Conservation (phyloP, 2,329 filamentous ascomycete genomes). For the Paecilomyces fulvus region DNA sequence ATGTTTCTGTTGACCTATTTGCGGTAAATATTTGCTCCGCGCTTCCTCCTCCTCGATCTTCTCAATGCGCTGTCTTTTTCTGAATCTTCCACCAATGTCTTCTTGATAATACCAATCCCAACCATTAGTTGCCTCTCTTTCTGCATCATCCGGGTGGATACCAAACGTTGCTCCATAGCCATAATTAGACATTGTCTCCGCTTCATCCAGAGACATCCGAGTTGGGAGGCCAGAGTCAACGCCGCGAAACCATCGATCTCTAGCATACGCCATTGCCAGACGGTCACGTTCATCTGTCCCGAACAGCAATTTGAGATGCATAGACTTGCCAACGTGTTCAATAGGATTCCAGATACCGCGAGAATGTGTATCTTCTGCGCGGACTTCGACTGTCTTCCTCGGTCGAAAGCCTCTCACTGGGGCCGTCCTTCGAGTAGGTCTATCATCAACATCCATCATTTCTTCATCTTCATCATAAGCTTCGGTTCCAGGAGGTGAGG, state of each 20-base stretch:
- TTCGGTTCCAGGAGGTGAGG: background rate
- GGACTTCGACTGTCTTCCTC: slow-evolving; percentile 10
- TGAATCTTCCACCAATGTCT: slow-evolving; percentile 34
- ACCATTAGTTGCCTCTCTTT: slow-evolving; percentile 37
- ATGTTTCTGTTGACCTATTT: slow-evolving; percentile 21
- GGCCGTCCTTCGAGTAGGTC: background rate
- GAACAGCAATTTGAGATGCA: slow-evolving; percentile 43
- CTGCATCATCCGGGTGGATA: slow-evolving; percentile 30
- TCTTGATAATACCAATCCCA: slow-evolving; percentile 48
- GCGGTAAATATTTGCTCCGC: slow-evolving; percentile 33
- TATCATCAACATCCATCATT: background rate
- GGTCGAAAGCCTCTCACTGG: background rate
- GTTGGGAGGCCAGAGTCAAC: slow-evolving; percentile 45
- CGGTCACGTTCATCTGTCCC: slow-evolving; percentile 44
- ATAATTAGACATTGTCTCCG: slow-evolving; percentile 21
- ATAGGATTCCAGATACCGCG: slow-evolving; percentile 29
- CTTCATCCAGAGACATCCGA: slow-evolving; percentile 27
- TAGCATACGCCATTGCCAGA: slow-evolving; percentile 38
- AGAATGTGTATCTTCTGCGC: slow-evolving; percentile 22
- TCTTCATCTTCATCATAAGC: slow-evolving; percentile 5
- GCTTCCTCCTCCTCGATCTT: slow-evolving; percentile 30
- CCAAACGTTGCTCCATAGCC: slow-evolving; percentile 37
- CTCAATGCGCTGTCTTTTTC: slow-evolving; percentile 30
- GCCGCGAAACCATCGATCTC: slow-evolving; percentile 41
- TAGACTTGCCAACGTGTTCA: slow-evolving; percentile 32